Base-by-base conservation (phyloP, 352 stramenopile species). In the Globisporangium radiosum region DNA sequence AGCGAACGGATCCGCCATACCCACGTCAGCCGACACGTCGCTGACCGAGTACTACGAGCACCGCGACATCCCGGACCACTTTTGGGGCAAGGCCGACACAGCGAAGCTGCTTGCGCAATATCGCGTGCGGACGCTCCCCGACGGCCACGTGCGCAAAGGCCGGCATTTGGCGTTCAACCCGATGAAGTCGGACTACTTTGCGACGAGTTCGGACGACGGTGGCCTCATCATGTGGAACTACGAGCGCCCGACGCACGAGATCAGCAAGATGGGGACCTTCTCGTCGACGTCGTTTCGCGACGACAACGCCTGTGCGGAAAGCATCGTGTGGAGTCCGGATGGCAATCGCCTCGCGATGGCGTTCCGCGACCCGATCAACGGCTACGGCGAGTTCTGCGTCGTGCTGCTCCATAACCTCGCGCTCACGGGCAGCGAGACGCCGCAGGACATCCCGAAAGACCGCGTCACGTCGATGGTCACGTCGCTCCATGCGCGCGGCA, bases 191-290 rank as follows among this genome's bases (percentile, higher is more conserved):
- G 74, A 91, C 62, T 74, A 84, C 54, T 90, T 95, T 47, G 81
- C 81, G 5, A 90, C 81, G 13, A 83, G 75, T 42, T 82, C 83
- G 9, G 85, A 95, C 66, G 83, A 93, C 50, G 85, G 85, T 47
- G 84, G 78, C 0, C 56, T 95, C 15, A 87, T 87, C 9, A 53
- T 95, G 48, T 95, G 85, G 85, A 86, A 73, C 47, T 95, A 93
- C 62, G 60, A 79, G 42, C 70, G 75, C 10, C 63, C 82, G 33
- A 75, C 71, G 2, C 81, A 91, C 66, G 67, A 84, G 10, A 65
- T 95, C 42, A 52, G 67, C 13, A 85, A 84, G 59, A 66, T 92
- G 45, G 77, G 85, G 60, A 76, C 66, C 54, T 68, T 95, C 37
- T 67, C 58, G 8, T 71, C 85, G 54, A 42, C 60, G 5, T 87